phyloP scores from a whole-genome alignment of 73 alveolate genomes.

The Paramecium octaurelia region DNA sequence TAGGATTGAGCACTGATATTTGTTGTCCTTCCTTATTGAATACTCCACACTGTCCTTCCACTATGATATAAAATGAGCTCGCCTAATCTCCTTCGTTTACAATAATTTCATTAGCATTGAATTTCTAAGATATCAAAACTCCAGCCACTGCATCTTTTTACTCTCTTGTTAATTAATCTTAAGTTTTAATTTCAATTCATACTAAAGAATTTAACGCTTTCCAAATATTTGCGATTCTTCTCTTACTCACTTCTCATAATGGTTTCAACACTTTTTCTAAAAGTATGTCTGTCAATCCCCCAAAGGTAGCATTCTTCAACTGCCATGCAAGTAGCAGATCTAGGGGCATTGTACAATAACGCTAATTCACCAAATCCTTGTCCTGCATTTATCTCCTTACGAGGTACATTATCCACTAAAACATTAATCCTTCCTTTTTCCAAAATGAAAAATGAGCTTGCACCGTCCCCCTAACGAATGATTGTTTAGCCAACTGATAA shows the following conservation, averaged over 20 bases:
- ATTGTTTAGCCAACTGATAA: slow-evolving; percentile 9
- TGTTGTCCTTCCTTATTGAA: neutral
- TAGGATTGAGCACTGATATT: neutral
- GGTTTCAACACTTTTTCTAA: slow-evolving; percentile 59
- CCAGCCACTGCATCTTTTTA: slow-evolving; percentile 44
- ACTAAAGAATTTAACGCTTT: slow-evolving; percentile 51
- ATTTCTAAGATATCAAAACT: neutral
- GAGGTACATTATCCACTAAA: slow-evolving; percentile 36
- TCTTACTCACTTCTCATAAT: slow-evolving; percentile 55
- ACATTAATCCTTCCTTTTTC: slow-evolving; percentile 61
- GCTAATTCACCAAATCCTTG: slow-evolving; percentile 69
- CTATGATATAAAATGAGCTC: slow-evolving; percentile 3
- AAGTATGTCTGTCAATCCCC: slow-evolving; percentile 65
- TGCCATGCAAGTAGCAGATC: slow-evolving; percentile 61
- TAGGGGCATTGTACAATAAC: slow-evolving; percentile 64
- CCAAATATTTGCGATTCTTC: slow-evolving; percentile 56
- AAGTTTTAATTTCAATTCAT: neutral
- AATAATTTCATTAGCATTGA: neutral
- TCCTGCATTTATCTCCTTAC: slow-evolving; percentile 47
- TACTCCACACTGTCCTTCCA: slow-evolving; percentile 11
- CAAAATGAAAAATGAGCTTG: slow-evolving; percentile 54
- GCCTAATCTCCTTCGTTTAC: slow-evolving; percentile 42
- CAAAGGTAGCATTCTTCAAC: slow-evolving; percentile 57
- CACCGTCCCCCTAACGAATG: slow-evolving; percentile 45
- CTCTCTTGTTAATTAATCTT: slow-evolving; percentile 16